These are phyloP conservation scores for Rhododendron henanense DNA, from an alignment of 148 eudicot species.

Conservation along the genomic window DNA sequence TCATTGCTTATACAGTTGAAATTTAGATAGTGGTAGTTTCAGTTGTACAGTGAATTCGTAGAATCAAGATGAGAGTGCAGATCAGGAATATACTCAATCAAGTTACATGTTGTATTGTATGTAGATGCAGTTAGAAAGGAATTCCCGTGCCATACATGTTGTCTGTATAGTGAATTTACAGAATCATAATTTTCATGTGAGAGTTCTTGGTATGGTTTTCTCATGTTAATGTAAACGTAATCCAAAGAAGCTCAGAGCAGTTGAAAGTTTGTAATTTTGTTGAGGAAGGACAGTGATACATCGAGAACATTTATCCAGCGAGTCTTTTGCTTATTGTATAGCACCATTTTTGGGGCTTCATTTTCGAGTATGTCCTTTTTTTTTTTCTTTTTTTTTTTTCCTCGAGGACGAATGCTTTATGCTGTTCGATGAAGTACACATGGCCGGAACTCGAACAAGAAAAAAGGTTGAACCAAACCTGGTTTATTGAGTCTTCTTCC, in stretches of 20 bases:
- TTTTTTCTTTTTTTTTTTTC: too few species aligned
- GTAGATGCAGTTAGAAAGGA: background rate
- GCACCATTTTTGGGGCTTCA: background rate
- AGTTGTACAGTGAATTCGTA: background rate
- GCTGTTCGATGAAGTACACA: background rate
- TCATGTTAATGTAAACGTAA: background rate
- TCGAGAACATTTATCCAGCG: background rate
- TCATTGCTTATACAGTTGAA: background rate
- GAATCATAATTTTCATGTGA: background rate
- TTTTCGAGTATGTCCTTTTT: background rate
- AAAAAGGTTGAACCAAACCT: background rate
- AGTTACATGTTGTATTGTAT: conserved; percentile 5
- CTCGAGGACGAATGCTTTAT: background rate
- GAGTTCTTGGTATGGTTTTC: background rate
- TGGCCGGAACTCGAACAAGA: background rate
- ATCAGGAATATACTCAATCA: background rate
- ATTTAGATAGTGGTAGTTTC: background rate
- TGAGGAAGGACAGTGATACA: background rate
- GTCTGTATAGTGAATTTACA: background rate
- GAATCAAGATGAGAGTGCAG: background rate
- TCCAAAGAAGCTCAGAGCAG: background rate
- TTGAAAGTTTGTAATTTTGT: background rate
- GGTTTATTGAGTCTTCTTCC: background rate
- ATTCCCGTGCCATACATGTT: background rate
- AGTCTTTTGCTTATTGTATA: background rate